Conservation (phyloP, 345 rosid species). For the Dipteronia dyeriana region DNA sequence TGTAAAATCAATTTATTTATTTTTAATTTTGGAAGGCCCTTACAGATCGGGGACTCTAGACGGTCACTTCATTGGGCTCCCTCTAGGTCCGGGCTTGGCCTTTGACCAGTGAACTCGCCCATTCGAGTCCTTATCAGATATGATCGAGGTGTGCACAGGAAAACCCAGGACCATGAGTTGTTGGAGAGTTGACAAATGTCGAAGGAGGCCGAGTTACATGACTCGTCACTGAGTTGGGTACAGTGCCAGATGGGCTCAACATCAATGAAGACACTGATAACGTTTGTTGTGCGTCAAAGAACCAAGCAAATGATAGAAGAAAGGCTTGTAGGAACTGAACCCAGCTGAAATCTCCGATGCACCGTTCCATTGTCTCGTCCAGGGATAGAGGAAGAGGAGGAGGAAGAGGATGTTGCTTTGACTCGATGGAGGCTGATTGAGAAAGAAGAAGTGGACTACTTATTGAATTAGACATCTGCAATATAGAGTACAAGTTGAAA, state of each 20-base stretch:
- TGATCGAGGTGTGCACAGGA: conserved; percentile 33
- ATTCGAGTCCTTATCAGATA: conserved; percentile 58
- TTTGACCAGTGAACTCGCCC: conserved; percentile 42
- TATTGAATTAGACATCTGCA: conserved; percentile 15
- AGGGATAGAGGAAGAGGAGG: conserved; percentile 20
- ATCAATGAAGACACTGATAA: conserved; percentile 62
- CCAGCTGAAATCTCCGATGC: conserved; percentile 38
- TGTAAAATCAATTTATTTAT: too few species aligned
- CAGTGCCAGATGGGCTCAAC: conserved; percentile 59
- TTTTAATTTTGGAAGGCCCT: too few species aligned
- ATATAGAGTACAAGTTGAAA: too few species aligned
- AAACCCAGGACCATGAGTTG: conserved; percentile 52
- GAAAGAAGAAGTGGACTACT: conserved; percentile 37
- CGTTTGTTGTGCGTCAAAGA: conserved; percentile 70
- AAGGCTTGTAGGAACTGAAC: conserved; percentile 47
- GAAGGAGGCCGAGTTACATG: conserved; percentile 23
- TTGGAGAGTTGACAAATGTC: conserved; percentile 43
- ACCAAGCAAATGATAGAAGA: conserved; percentile 51
- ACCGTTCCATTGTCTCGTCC: conserved; percentile 43
- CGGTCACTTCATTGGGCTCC: too few species aligned
- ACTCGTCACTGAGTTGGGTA: conserved; percentile 12
- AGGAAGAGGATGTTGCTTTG: not conserved
- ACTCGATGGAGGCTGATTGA: conserved; percentile 17
- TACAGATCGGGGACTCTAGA: too few species aligned
- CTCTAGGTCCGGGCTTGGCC: too few species aligned